Evolutionary conservation across 2,329 filamentous ascomycete species (phyloP), one percentile per base, ranked within the genome.

Genomic region (Elsinoe ampelina): DNA sequence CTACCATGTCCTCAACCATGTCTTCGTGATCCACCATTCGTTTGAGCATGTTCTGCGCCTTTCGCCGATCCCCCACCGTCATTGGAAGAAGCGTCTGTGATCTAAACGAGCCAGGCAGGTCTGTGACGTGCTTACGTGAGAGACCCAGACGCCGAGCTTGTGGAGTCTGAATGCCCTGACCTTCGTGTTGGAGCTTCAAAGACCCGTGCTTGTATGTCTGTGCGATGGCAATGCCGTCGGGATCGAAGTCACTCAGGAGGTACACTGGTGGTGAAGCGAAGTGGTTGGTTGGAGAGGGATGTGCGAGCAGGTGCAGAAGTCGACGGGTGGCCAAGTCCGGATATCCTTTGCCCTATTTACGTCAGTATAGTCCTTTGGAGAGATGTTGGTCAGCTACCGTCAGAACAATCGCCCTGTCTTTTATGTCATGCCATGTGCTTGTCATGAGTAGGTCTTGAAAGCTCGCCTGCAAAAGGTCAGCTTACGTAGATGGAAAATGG

Each of bases 131-230:
- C 64, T 70, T 17, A 19, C 72, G 70, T 22, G 69, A 70, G n/a
- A 84, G 66, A 0, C 88, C 88, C 2, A 92, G 73, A 84, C 85
- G 89, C 43, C 71, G 69, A 0, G 90, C 70, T 0, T 68, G 67
- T 0, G 78, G 75, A 0, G 83, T 73, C 0, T 71, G 72, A 0
- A 77, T 66, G 34, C 75, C 68, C 2, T 68, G 67, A 57, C 73
- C 72, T 65, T 89, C 84, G 62, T 88, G 83, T 0, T 76, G 71
- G 0, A 87, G 72, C 6, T 75, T 74, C 12, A 72, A 73, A n/a
- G 86, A 88, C 5, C 86, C 86, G 59, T 83, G 73, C 60, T 83
- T 85, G 72, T 91, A 93, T 13, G 83, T 89, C 3, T 80, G 80
- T 61, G 89, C 73, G 39, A 95, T 93, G 2, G 79, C 80, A 26